A percentile compares a stretch with the other conserved stretches of the same genome.
Conservation (phyloP, 495 filamentous ascomycete genomes). For the Amphirosellinia nigrospora region DNA sequence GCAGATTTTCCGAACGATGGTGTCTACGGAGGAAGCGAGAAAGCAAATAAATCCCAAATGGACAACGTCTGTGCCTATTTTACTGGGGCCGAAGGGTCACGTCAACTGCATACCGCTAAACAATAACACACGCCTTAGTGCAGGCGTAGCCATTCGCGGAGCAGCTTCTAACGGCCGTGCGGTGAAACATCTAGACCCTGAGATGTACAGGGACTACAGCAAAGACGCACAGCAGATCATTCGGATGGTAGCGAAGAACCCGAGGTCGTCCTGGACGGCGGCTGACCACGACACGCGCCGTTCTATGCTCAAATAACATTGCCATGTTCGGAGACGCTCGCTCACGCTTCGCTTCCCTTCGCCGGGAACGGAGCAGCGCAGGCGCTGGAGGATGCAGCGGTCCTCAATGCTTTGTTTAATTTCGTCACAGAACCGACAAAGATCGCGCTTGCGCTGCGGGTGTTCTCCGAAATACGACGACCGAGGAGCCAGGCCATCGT, state of each 20-base stretch:
- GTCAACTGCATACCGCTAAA: slow-evolving; percentile 48
- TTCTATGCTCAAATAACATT: slow-evolving; percentile 55
- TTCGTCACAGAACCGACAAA: slow-evolving; percentile 25
- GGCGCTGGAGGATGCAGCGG: slow-evolving; percentile 64
- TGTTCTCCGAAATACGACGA: slow-evolving; percentile 36
- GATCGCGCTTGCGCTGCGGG: slow-evolving; percentile 36
- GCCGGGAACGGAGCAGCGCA: slow-evolving; percentile 64
- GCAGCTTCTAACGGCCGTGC: slow-evolving; percentile 6
- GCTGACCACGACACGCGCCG: slow-evolving; percentile 61
- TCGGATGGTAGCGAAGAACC: slow-evolving; percentile 39
- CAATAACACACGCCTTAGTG: slow-evolving; percentile 47
- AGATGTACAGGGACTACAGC: slow-evolving; percentile 41
- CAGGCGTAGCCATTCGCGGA: slow-evolving; percentile 46
- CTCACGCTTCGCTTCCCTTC: slow-evolving; percentile 65
- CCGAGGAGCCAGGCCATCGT: slow-evolving; percentile 44
- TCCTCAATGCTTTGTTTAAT: slow-evolving; percentile 44
- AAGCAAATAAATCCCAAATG: slow-evolving; percentile 40
- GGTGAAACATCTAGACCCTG: slow-evolving; percentile 32
- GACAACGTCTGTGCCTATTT: slow-evolving; percentile 40
- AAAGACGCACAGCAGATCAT: slow-evolving; percentile 43
- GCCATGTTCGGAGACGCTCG: slow-evolving; percentile 64
- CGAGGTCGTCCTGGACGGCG: slow-evolving; percentile 42
- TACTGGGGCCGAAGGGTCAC: slow-evolving; percentile 45
- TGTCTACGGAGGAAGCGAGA: slow-evolving; percentile 39
- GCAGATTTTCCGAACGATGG: slow-evolving; percentile 52